These are phyloP conservation scores for Penicillium sp. DNA, from an alignment of 2,329 filamentous ascomycete species.

Conservation along the genomic window DNA sequence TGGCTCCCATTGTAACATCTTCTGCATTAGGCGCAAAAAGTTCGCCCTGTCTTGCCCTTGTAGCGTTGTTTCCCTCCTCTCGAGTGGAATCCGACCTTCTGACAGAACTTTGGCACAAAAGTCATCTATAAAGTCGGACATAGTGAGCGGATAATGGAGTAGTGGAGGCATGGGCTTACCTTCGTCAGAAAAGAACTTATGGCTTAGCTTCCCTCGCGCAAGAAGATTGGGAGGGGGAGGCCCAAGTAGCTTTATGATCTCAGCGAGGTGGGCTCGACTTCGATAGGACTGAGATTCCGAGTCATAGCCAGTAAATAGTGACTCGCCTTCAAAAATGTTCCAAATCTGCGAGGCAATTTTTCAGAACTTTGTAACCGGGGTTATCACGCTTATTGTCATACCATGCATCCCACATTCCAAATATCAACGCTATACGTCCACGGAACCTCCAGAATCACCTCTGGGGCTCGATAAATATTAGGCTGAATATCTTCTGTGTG, in stretches of 20 bases:
- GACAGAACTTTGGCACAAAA: no score
- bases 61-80: slow-evolving; percentile 39
- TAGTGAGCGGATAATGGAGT: no score
- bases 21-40: slow-evolving; percentile 32
- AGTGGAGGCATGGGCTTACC: slow-evolving; percentile 33
- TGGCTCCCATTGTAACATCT: slow-evolving; percentile 40
- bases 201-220: slow-evolving; percentile 27
- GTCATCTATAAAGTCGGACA: no score
- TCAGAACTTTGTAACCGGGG: not conserved
- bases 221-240: slow-evolving; percentile 40
- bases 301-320: slow-evolving; percentile 45
- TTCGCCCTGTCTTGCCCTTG: slow-evolving; percentile 29
- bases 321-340: slow-evolving; percentile 48
- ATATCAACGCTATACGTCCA: slow-evolving; percentile 52
- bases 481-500: slow-evolving; percentile 33
- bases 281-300: slow-evolving; percentile 40
- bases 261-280: slow-evolving; percentile 48
- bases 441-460: slow-evolving; percentile 47
- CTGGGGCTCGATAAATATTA: slow-evolving; percentile 37
- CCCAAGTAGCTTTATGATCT: slow-evolving; percentile 49
- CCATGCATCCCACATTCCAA: slow-evolving; percentile 53
- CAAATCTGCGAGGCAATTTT: slow-evolving; percentile 43
- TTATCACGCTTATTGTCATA: slow-evolving; percentile 29
- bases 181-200: slow-evolving; percentile 41
- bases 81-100: slow-evolving; percentile 30